Evolutionary conservation across 2,329 filamentous ascomycete species (phyloP).

Genomic region (Colletotrichum gloeosporioides): DNA sequence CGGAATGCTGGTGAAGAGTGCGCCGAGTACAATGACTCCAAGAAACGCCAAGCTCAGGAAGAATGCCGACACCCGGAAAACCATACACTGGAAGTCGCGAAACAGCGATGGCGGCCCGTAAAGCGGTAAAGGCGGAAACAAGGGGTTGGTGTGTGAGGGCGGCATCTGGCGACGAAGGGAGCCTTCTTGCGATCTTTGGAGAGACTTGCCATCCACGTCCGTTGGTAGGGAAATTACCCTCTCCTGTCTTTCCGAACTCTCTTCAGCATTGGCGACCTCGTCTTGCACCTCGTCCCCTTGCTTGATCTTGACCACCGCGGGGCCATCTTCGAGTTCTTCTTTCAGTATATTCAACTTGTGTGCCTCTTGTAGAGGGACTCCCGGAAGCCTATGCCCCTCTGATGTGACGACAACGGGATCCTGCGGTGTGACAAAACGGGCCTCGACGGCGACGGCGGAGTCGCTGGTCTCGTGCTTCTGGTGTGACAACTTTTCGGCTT

Average conservation of each 20-base stretch:
- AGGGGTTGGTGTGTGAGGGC: constrained; percentile 74
- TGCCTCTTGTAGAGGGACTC: constrained; percentile 73
- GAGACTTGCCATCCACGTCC: constrained; percentile 35
- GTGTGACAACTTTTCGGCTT: constrained; percentile 63
- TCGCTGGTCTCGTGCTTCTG: constrained; percentile 31
- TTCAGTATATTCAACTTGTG: constrained; percentile 71
- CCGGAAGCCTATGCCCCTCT: constrained; percentile 70
- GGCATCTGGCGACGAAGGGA: constrained; percentile 58
- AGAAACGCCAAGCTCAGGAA: constrained; percentile 82
- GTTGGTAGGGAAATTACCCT: constrained; percentile 29
- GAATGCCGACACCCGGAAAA: constrained; percentile 72
- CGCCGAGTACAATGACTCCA: constrained; percentile 75
- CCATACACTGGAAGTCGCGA: constrained; percentile 68
- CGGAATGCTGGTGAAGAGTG: constrained; percentile 72
- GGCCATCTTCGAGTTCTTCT: constrained; percentile 46
- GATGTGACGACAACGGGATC: constrained; percentile 75
- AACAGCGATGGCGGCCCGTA: constrained; percentile 77
- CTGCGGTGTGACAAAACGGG: constrained; percentile 70
- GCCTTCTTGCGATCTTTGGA: constrained; percentile 50
- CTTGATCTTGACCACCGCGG: constrained; percentile 26
- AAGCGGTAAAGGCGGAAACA: constrained; percentile 84
- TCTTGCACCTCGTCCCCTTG: constrained; percentile 29
- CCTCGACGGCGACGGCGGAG: constrained; percentile 60
- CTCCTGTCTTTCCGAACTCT: constrained; percentile 29
- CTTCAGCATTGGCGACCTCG: constrained; percentile 35